Percentiles rank a stretch among this genome's conserved stretches.
Evolutionary conservation across 73 alveolate species (phyloP).

Genomic region (Durusdinium trenchii): DNA sequence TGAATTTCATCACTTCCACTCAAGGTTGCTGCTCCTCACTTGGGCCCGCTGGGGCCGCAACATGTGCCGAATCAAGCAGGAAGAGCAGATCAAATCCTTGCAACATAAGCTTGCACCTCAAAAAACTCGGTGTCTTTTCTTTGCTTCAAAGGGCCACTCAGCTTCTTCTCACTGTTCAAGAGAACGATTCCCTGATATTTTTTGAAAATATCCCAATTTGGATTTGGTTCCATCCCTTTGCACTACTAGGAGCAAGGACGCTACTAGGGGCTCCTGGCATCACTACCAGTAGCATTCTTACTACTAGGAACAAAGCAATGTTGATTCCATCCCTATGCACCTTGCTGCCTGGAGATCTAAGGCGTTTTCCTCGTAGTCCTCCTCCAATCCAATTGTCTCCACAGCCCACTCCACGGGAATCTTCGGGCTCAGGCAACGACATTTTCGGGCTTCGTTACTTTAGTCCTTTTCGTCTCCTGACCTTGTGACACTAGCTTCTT

Average conservation of each 20-base stretch:
- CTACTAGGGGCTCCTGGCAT: too few species aligned
- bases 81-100: conserved; percentile 60
- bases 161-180: neutral
- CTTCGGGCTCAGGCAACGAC: too few species aligned
- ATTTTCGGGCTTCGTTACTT: too few species aligned
- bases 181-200: too few species aligned
- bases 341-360: neutral
- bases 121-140: neutral
- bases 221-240: neutral
- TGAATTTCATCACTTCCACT: too few species aligned
- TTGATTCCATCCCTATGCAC: neutral
- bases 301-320: neutral
- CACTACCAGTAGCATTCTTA: too few species aligned
- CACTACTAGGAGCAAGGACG: too few species aligned
- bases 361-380: conserved; percentile 90
- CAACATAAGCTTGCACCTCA: conserved; percentile 41
- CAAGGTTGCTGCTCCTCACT: conserved; percentile 62
- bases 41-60: conserved; percentile 95
- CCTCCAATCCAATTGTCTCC: conserved; percentile 77
- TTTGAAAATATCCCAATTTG: neutral
- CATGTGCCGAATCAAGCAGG: conserved; percentile 82
- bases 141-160: neutral
- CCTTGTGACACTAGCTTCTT: too few species aligned
- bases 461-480: too few species aligned
- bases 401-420: conserved; percentile 74